Conservation (phyloP, 2,329 filamentous ascomycete species). For the Torrubiellomyces zombiae region DNA sequence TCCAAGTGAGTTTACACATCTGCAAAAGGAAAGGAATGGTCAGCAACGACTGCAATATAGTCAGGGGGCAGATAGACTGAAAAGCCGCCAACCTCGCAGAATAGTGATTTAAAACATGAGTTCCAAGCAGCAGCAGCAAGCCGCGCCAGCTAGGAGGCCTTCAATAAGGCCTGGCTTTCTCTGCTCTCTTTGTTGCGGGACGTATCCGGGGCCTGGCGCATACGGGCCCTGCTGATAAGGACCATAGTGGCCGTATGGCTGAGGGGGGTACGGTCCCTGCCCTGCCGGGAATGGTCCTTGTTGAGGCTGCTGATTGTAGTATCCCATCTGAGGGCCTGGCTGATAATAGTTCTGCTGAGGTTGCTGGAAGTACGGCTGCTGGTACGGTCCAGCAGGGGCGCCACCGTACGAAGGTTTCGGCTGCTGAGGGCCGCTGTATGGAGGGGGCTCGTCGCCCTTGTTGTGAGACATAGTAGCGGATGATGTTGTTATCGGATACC, state of each 20-base stretch:
- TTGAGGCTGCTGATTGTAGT: constrained; percentile 25
- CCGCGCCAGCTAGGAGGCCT: constrained; percentile 31
- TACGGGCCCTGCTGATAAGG: constrained; percentile 17
- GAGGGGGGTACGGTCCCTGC: constrained; percentile 17
- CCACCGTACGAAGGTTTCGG: constrained; percentile 28
- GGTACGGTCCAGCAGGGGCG: too few species aligned
- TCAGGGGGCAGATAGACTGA: too few species aligned
- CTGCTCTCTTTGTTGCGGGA: constrained; percentile 16
- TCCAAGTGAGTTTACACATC: too few species aligned
- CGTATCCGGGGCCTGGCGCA: constrained; percentile 20
- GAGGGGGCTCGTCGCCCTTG: constrained; percentile 32
- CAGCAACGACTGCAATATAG: neutral
- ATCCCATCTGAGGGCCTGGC: constrained; percentile 24
- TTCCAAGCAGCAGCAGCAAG: constrained; percentile 43
- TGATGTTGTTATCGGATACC: neutral
- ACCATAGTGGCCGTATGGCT: constrained; percentile 15
- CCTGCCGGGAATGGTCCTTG: constrained; percentile 16
- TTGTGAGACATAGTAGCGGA: constrained; percentile 8
- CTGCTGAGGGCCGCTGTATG: constrained; percentile 23
- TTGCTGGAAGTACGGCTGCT: constrained; percentile 11
- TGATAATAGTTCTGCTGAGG: constrained; percentile 21
- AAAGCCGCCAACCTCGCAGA: too few species aligned
- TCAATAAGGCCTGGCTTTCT: constrained; percentile 21
- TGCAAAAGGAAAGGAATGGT: neutral
- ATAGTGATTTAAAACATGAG: constrained; percentile 31